Base-by-base conservation (phyloP, 176 grass and related monocot genomes). In the Chrysopogon serrulatus region DNA sequence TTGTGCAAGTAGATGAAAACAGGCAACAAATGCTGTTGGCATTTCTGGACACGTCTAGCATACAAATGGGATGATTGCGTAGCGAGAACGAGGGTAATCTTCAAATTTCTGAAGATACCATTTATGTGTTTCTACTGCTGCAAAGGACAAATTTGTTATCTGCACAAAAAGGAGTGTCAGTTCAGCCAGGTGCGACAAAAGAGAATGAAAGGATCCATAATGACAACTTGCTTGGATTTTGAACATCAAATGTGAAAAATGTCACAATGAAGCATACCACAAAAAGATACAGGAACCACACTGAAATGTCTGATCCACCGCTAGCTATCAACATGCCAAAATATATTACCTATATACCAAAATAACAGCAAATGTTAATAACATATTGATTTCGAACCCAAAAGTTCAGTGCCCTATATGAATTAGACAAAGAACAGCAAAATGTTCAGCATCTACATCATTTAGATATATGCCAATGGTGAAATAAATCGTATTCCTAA, bases 71-170 rank as follows among this genome's bases (percentile, higher is more conserved):
- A 95, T 93, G 43, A 95, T 93, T 12, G 96, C 96, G 43, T 85
- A 88, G 11, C 89, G 86, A 68, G 44, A 88, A 67, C 81, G 67
- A 43, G 96, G 91, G 76, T 98, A 98, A 70, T 92, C 86, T 51
- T 98, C 96, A 82, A 98, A 98, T 47, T 98, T 98, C 48, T 91
- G 87, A 78, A 86, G 85, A 44, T 98, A 98, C 93, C 92, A 98
- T 87, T 79, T 90, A 74, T 98, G 96, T 45, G 91, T 98, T 88
- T 98, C 79, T 60, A 84, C 83, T 5, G 93, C 96, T 35, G 91
- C 91, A 82, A 95, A 93, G 6, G 79, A 84, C 39, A 98, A 40
- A 42, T 98, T 98, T 39, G 89, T 77, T 84, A 92, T 92, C 96
- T 95, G 89, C 74, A 45, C 27, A 69, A 79, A 79, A 65, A 42